These are phyloP conservation scores for Candida glucosophila DNA, from an alignment of 1,139 yeast genomes.

Conservation along the genomic window DNA sequence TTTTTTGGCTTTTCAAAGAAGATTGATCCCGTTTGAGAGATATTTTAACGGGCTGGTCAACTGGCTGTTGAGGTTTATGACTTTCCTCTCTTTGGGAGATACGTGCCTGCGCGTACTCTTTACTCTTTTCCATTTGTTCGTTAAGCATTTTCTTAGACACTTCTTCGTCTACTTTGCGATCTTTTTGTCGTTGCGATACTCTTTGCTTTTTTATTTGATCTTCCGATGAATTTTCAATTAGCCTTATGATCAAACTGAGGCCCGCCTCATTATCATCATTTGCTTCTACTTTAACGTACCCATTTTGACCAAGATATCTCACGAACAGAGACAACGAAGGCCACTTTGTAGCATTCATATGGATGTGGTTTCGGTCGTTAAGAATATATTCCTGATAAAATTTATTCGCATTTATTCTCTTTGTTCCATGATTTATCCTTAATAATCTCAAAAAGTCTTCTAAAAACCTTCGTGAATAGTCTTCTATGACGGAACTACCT, in stretches of 20 bases:
- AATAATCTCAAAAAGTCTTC: slow-evolving; percentile 58
- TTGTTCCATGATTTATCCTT: slow-evolving; percentile 70
- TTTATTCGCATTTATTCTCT: slow-evolving; percentile 68
- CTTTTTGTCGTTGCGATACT: slow-evolving; percentile 10
- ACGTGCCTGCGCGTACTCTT: too few relatives aligned
- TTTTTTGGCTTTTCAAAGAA: too few relatives aligned
- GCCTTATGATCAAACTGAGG: slow-evolving; percentile 26
- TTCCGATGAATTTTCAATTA: slow-evolving; percentile 15
- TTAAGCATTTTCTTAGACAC: slow-evolving; percentile 29
- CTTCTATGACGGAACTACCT: slow-evolving; percentile 41
- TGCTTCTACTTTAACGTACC: slow-evolving; percentile 46
- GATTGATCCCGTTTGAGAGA: too few relatives aligned
- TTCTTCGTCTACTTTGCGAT: slow-evolving; percentile 35
- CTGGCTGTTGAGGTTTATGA: too few relatives aligned
- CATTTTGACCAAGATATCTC: slow-evolving; percentile 50
- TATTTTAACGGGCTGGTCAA: too few relatives aligned
- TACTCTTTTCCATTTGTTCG: slow-evolving; percentile 45
- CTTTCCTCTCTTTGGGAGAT: too few relatives aligned
- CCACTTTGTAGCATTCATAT: slow-evolving; percentile 87
- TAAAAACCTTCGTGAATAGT: slow-evolving; percentile 54
- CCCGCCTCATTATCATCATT: slow-evolving; percentile 34
- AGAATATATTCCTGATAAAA: slow-evolving; percentile 83
- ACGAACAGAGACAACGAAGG: slow-evolving; percentile 61
- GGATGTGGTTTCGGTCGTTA: slow-evolving; percentile 72
- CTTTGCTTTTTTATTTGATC: slow-evolving; percentile 7